Evolutionary conservation across 1,139 yeast species (phyloP).

Genomic region (Magnusiomyces paraingens): DNA sequence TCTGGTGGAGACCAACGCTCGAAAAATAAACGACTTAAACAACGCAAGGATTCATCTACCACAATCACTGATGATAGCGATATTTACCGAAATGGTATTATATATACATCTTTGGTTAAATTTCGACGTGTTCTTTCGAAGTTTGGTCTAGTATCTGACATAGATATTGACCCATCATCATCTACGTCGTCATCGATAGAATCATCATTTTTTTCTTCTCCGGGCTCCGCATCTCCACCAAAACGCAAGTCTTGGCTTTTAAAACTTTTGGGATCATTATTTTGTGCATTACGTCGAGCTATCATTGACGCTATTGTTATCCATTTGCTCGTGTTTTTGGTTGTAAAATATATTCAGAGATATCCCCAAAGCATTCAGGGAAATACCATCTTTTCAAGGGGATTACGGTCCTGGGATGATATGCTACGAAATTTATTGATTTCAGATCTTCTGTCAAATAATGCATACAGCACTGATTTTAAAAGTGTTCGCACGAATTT

Average conservation of each 20-base stretch:
- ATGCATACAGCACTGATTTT: no score
- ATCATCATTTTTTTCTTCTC: no score
- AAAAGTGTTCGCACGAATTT: no score
- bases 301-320: constrained; percentile 1
- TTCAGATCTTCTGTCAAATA: no score
- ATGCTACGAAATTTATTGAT: no score
- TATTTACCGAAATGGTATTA: not conserved
- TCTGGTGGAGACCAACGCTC: not conserved
- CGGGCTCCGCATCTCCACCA: no score
- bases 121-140: not conserved
- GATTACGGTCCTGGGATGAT: no score
- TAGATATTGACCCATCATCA: no score
- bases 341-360: not conserved
- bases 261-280: not conserved
- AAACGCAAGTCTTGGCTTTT: not conserved
- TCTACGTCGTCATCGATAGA: no score
- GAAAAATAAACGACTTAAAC: not conserved
- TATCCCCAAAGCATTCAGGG: not conserved
- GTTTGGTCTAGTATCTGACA: not conserved
- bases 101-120: not conserved
- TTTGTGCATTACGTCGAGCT: not conserved
- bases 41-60: not conserved
- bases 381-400: not conserved
- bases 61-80: not conserved
- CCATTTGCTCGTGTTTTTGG: not conserved